phyloP scores from a whole-genome alignment of 129 eudicot genomes.

The Tagetes erecta region DNA sequence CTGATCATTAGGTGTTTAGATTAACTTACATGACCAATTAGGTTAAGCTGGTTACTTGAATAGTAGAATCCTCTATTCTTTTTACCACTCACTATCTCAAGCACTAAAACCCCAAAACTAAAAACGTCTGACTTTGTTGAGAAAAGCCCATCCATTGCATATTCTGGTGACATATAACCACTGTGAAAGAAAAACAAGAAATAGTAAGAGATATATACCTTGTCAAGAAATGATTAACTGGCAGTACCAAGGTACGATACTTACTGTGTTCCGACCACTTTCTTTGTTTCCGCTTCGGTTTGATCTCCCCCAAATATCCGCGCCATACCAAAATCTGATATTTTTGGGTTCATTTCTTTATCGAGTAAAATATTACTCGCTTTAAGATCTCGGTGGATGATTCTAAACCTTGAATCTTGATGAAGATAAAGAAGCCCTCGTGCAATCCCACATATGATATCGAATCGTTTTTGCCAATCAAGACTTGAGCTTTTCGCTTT shows the following conservation, averaged over 20 bases:
- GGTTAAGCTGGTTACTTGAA: constrained; percentile 61
- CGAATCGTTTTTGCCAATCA: constrained; percentile 59
- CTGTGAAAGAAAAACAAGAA: constrained; percentile 34
- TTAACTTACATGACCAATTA: constrained; percentile 78
- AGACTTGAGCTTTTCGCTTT: constrained; percentile 45
- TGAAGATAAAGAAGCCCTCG: constrained; percentile 90
- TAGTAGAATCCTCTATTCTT: constrained; percentile 68
- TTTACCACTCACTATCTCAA: constrained; percentile 63
- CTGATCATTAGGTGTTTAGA: not conserved
- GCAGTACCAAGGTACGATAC: constrained; percentile 20
- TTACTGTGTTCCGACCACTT: constrained; percentile 88
- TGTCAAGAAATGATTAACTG: not conserved
- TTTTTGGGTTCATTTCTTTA: constrained; percentile 70
- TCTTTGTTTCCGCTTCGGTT: constrained; percentile 63
- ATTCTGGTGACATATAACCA: constrained; percentile 89
- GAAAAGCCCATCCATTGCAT: constrained; percentile 80
- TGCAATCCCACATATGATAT: constrained; percentile 68
- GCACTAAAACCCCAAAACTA: constrained; percentile 71
- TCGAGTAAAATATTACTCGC: constrained; percentile 82
- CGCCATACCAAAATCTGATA: constrained; percentile 92
- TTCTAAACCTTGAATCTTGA: constrained; percentile 78
- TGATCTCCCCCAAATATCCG: constrained; percentile 78
- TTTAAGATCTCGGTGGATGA: constrained; percentile 84
- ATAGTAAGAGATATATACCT: not conserved
- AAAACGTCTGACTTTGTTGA: constrained; percentile 78